Conservation (phyloP, 768 basidiomycete species). For the Mycena haematopus region DNA sequence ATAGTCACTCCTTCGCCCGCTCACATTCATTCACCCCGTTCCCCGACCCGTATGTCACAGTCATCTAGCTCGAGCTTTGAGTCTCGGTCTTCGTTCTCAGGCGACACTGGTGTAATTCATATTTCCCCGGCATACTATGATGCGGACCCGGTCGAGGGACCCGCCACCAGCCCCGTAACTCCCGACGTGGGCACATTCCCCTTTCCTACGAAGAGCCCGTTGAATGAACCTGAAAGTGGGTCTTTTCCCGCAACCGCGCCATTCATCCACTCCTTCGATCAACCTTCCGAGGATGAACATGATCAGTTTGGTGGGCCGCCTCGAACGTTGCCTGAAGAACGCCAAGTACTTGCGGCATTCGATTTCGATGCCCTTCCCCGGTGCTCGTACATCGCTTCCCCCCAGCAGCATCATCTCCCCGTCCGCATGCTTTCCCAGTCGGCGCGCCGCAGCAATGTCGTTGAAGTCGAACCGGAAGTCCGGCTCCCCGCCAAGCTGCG, state of each 20-base stretch:
- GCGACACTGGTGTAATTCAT: slow-evolving; percentile 40
- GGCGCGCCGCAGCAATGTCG: slow-evolving; percentile 17
- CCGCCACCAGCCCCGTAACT: slow-evolving; percentile 37
- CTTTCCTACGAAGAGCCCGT: slow-evolving; percentile 27
- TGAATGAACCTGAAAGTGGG: slow-evolving; percentile 29
- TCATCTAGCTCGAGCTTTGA: slow-evolving; percentile 34
- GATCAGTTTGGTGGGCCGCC: slow-evolving; percentile 39
- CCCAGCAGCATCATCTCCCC: slow-evolving; percentile 18
- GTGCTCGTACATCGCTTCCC: slow-evolving; percentile 24
- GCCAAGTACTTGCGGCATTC: slow-evolving; percentile 49
- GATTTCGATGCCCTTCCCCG: slow-evolving; percentile 60
- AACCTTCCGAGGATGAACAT: slow-evolving; percentile 35
- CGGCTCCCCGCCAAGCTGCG: slow-evolving; percentile 30
- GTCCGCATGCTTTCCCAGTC: slow-evolving; percentile 7
- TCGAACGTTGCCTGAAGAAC: slow-evolving; percentile 41
- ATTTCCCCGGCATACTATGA: slow-evolving; percentile 52
- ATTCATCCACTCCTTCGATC: slow-evolving; percentile 58
- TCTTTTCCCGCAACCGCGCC: slow-evolving; percentile 49
- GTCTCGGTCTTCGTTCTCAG: slow-evolving; percentile 31
- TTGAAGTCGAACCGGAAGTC: slow-evolving; percentile 32
- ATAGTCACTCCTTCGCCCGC: slow-evolving; percentile 39
- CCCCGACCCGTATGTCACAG: slow-evolving; percentile 32
- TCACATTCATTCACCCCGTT: slow-evolving; percentile 31
- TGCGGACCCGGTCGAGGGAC: slow-evolving; percentile 44
- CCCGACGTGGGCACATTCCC: slow-evolving; percentile 27